Base-by-base conservation (phyloP, 129 eudicot species). In the Arctium minus region DNA sequence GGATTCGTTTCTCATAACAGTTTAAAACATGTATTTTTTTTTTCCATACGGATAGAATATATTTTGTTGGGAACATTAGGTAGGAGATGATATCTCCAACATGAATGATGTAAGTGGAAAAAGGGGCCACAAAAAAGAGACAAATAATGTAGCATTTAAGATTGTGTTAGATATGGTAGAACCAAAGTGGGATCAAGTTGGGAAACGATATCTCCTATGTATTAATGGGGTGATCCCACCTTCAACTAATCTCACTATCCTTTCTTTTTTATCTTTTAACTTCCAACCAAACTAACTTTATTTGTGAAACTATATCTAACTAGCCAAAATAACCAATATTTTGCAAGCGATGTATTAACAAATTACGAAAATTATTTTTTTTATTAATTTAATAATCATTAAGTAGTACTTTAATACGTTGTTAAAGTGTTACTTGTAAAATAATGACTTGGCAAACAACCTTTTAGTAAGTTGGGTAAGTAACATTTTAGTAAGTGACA, bases 81-180 rank as follows among this genome's bases (percentile, higher is more conserved):
- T 40, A 72, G 27, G 33, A 48, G 56, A 73, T 67, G 70, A 46
- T 27, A 68, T 37, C 81, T 68, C 78, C 86, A 62, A 86, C 79
- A 82, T 82, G 65, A 79, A 75, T 75, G 86, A 75, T 74, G 78
- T 44, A 86, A 79, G 84, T 70, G 79, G 83, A 37, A 37, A 46
- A 76, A 35, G 50, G 81, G 81, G 84, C 86, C 81, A 83, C 86
- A 78, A 79, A 78, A 79, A 75, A 29, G 83, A 81, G 79, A 73
- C 84, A 82, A 74, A 73, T 67, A 79, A 78, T 79, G 81, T 44
- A 86, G 53, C 84, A 81, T 86, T 86, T 76, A 79, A 86, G 89
- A 86, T 86, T 86, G 77, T 86, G 89, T 86, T 83, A 83, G 87
- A 86, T 86, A 78, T 70, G 87, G 32, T 73, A 86, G 60, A 64